Base-by-base conservation (phyloP, 164 flowering plant genomes). In the Kingdonia uniflora region DNA sequence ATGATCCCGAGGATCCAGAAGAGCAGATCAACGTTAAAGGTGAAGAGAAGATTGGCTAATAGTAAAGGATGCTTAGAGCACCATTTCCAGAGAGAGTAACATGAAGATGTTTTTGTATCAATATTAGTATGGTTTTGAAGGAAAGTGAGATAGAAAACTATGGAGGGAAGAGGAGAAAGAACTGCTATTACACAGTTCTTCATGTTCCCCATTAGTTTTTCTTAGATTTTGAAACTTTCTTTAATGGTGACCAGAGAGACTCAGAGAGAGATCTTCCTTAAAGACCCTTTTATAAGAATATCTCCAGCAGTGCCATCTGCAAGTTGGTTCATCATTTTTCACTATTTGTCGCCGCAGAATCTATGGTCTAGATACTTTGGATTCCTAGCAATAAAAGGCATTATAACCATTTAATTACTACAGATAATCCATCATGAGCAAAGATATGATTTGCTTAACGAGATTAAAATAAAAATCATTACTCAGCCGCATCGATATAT, bases 1-100 rank as follows among this genome's bases (percentile, higher is more conserved):
- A 85, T 51, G 16, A 66, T 72, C 39, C 92, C 66, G 57, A 91
- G 73, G 66, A 79, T 14, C 96, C 96, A 91, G 73, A 91, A 87
- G 63, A 85, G 76, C 55, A 77, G 19, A 55, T 85, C 66, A 64
- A 91, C 84, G 48, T 91, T 91, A 75, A 87, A 21, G 82, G 85
- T 84, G 81, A 91, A 91, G 52, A 91, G 68, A 42, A 61, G 56
- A 56, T 85, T 80, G 62, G 89, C 92, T 4, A 87, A 57, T 11
- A 82, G 68, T 43, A 87, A 49, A 26, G 98, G 98, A 65, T 87
- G 98, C 59, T 68, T 40, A 39, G 67, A 63, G 65, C 95, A 85
- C 96, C 97, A 91, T n/a, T 52, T 33, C 80, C 79, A 80, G n/a
- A 80, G 19, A 49, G 74, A 56, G 26, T 64, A n/a, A n/a, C n/a